Conservation (phyloP, 345 rosid species). For the Acer campestre region DNA sequence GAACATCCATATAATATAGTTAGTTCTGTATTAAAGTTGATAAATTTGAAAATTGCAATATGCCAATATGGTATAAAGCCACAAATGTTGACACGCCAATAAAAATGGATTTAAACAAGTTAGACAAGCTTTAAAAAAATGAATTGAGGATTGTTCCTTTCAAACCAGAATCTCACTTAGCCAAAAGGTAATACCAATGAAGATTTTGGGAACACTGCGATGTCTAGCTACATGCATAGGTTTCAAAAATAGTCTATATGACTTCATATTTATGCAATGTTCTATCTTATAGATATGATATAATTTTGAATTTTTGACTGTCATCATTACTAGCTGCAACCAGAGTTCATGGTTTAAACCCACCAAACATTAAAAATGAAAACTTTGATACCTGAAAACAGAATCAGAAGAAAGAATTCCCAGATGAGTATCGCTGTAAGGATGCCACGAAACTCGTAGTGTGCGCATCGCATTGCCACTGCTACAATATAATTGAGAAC, state of each 20-base stretch:
- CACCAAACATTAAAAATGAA: neutral
- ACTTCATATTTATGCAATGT: neutral
- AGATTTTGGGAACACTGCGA: neutral
- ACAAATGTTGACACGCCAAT: neutral
- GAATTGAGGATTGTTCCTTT: neutral
- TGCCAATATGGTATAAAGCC: neutral
- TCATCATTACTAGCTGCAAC: neutral
- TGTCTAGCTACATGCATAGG: neutral
- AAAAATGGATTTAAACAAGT: neutral
- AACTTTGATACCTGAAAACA: conserved; percentile 74
- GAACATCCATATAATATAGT: neutral
- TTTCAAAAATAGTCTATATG: neutral
- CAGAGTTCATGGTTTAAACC: neutral
- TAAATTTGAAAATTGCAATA: neutral
- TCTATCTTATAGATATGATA: neutral
- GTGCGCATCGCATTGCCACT: conserved; percentile 53
- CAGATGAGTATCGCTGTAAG: conserved; percentile 75
- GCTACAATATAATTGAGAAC: conserved; percentile 62
- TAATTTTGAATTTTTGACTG: neutral
- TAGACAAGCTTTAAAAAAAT: neutral
- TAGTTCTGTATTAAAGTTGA: neutral
- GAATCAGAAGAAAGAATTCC: conserved; percentile 93
- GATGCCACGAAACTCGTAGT: conserved; percentile 84
- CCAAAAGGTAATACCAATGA: neutral
- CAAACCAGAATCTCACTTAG: neutral